Evolutionary conservation across 2,329 filamentous ascomycete genomes (phyloP).

Genomic region (Pezicula carpinea): DNA sequence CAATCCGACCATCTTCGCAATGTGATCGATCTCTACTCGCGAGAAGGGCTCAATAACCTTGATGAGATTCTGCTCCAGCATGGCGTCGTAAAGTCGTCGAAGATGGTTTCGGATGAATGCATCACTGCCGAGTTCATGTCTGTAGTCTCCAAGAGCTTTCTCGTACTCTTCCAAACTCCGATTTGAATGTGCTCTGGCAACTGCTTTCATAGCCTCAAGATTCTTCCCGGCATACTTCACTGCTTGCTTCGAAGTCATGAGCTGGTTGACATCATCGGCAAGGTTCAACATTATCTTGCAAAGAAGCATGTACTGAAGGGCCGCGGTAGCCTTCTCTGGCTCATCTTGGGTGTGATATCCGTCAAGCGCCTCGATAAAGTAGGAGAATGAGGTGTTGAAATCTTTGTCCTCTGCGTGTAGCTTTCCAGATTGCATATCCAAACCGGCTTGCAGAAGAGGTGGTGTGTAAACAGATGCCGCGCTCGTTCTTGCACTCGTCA

Average conservation of each 20-base stretch:
- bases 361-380: constrained; percentile 98
- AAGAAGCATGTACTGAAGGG: constrained; percentile 97
- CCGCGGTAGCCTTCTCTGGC: constrained; percentile 82
- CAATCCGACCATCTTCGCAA: constrained; percentile 95
- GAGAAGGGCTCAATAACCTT: constrained; percentile 99
- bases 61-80: constrained; percentile 99
- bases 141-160: constrained; percentile 81
- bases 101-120: constrained; percentile 97
- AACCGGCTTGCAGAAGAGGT: constrained; percentile 86
- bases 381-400: constrained; percentile 97
- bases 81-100: constrained; percentile 91
- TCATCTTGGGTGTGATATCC: constrained; percentile 95
- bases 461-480: constrained; percentile 97
- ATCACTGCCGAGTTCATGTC: constrained; percentile 90
- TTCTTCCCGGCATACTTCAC: constrained; percentile 94
- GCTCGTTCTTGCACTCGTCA: constrained; percentile 90
- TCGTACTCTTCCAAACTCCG: constrained; percentile 97
- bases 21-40: constrained; percentile 91
- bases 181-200: constrained; percentile 91
- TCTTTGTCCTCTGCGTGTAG: constrained; percentile 97
- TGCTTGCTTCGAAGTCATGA: constrained; percentile 95
- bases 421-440: constrained; percentile 99
- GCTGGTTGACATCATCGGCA: constrained; percentile 88
- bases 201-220: constrained; percentile 98
- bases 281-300: constrained; percentile 99